A percentile compares a stretch with the other conserved stretches of the same genome.
Conservation (phyloP, 2,329 filamentous ascomycete genomes). For the Cladosporium sp. region DNA sequence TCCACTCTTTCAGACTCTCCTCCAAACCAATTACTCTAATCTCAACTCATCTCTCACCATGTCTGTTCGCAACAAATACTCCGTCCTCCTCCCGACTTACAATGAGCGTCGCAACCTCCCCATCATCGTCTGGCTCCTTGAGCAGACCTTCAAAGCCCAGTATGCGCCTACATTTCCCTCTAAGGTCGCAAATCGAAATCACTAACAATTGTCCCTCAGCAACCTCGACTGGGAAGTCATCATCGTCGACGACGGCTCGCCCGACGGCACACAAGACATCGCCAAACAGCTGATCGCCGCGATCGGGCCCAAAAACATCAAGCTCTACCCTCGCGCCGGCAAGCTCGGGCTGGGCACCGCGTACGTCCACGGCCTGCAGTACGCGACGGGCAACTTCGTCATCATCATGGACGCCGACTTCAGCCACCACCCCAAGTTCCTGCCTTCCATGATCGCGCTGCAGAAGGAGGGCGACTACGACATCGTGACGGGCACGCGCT, state of each 20-base stretch:
- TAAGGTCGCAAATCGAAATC: not conserved
- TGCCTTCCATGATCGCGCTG: conserved; percentile 81
- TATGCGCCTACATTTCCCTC: conserved; percentile 39
- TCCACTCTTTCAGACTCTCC: not conserved
- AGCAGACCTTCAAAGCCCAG: conserved; percentile 86
- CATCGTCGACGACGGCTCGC: conserved; percentile 96
- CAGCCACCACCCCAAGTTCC: conserved; percentile 98
- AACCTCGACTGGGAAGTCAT: conserved; percentile 95
- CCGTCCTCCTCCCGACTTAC: conserved; percentile 94
- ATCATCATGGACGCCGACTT: conserved; percentile 99
- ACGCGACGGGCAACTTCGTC: conserved; percentile 84
- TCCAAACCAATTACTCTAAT: not conserved
- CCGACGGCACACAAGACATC: conserved; percentile 87
- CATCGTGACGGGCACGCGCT: conserved; percentile 93
- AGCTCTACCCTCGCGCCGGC: conserved; percentile 81
- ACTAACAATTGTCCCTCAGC: conserved; percentile 41
- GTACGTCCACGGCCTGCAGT: conserved; percentile 91
- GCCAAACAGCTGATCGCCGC: conserved; percentile 83
- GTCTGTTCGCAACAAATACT: conserved; percentile 76
- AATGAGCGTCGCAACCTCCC: conserved; percentile 97
- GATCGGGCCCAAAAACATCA: conserved; percentile 68
- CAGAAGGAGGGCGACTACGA: conserved; percentile 79
- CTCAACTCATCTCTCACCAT: conserved; percentile 17
- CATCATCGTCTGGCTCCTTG: conserved; percentile 89
- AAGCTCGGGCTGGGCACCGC: conserved; percentile 96